These are phyloP conservation scores for Fibroporia radiculosa DNA, from an alignment of 768 basidiomycete species.

Conservation along the genomic window DNA sequence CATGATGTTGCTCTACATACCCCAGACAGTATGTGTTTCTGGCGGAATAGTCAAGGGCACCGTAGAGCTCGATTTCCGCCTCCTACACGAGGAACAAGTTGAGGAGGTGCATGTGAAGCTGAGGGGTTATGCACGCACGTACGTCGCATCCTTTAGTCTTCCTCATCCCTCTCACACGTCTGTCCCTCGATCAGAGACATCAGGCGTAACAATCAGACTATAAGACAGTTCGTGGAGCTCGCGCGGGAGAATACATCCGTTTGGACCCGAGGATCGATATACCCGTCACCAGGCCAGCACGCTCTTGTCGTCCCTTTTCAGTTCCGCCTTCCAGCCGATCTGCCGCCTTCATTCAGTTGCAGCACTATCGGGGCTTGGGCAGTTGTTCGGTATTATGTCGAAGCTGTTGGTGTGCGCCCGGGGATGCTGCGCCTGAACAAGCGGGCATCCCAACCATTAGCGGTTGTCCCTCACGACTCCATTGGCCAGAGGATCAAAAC, in stretches of 20 bases:
- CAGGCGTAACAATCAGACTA: not conserved
- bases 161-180: not conserved
- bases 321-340: conserved; percentile 6
- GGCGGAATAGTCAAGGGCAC: conserved; percentile 9
- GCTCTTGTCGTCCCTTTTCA: conserved; percentile 8
- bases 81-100: conserved; percentile 7
- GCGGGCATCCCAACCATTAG: not conserved
- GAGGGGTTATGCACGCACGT: conserved; percentile 9
- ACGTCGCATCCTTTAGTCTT: not conserved
- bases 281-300: conserved; percentile 4
- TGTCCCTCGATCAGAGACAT: conserved; percentile 1
- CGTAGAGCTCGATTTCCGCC: conserved; percentile 9
- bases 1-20: not conserved
- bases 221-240: not conserved
- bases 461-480: conserved; percentile 3
- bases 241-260: conserved; percentile 2
- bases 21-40: conserved; percentile 1
- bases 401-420: conserved; percentile 9
- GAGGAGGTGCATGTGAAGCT: conserved; percentile 14
- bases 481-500: conserved; percentile 1
- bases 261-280: conserved; percentile 7
- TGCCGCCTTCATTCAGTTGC: conserved; percentile 7
- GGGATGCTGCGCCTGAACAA: conserved; percentile 7
- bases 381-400: conserved; percentile 4
- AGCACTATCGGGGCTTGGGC: not conserved